These are phyloP conservation scores for Ceratobasidium sp. DNA, from an alignment of 1,284 basidiomycete species.

Conservation along the genomic window DNA sequence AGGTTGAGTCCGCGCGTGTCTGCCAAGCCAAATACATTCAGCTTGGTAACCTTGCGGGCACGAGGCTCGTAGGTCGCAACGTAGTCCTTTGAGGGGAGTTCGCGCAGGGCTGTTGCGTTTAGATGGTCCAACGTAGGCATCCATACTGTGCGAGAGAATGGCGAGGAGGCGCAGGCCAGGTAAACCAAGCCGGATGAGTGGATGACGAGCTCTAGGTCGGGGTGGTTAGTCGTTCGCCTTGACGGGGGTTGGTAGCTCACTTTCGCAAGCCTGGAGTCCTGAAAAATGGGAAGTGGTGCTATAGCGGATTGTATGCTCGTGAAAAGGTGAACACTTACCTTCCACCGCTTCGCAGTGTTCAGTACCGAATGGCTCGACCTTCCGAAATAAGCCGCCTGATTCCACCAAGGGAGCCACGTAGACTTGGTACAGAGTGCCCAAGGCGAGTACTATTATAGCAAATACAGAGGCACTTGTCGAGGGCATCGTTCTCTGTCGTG, in stretches of 20 bases:
- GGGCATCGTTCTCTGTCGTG: background rate
- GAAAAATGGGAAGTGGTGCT: background rate
- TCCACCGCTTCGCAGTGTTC: conserved; percentile 25
- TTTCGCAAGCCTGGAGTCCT: conserved; percentile 74
- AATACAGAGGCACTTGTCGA: background rate
- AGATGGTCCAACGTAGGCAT: conserved; percentile 21
- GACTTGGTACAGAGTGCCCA: conserved; percentile 12
- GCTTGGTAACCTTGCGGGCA: conserved; percentile 60
- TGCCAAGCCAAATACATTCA: conserved; percentile 61
- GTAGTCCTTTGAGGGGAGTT: conserved; percentile 60
- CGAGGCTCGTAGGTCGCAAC: conserved; percentile 71
- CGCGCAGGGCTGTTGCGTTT: conserved; percentile 3
- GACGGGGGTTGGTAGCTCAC: conserved; percentile 57
- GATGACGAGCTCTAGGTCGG: conserved; percentile 24
- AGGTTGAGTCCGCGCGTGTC: conserved; percentile 65
- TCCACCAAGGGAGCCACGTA: conserved; percentile 6
- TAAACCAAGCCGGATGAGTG: conserved; percentile 32
- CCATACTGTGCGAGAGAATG: conserved; percentile 15
- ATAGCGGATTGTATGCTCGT: background rate
- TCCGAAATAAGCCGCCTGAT: conserved; percentile 14
- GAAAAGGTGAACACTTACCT: background rate
- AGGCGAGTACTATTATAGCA: background rate
- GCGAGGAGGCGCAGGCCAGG: conserved; percentile 27
- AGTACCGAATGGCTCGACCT: conserved; percentile 19
- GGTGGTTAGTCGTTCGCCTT: conserved; percentile 4